These are phyloP conservation scores for Fusarium illudens DNA, from an alignment of 2,329 filamentous ascomycete genomes.

Conservation along the genomic window DNA sequence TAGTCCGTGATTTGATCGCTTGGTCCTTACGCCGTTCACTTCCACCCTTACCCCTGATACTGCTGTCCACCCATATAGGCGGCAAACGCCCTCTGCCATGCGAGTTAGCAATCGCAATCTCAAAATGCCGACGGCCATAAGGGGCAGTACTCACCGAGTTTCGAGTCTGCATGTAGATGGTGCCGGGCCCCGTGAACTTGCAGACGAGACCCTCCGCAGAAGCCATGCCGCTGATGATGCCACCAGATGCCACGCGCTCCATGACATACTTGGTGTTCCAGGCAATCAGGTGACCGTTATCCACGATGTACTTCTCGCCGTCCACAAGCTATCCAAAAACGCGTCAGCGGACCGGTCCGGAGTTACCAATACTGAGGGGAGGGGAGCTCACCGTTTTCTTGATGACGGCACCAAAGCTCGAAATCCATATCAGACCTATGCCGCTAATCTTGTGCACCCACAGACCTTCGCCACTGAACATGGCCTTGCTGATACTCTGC, in stretches of 20 bases:
- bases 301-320: conserved; percentile 88
- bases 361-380: background rate
- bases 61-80: conserved; percentile 61
- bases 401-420: conserved; percentile 94
- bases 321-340: conserved; percentile 56
- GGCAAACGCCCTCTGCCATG: conserved; percentile 58
- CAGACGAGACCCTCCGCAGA: conserved; percentile 91
- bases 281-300: conserved; percentile 92
- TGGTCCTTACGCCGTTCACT: background rate
- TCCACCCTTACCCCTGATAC: conserved; percentile 40
- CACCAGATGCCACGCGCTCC: conserved; percentile 88
- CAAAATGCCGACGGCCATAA: no score
- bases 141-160: conserved; percentile 69
- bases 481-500: conserved; percentile 86
- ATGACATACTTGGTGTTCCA: conserved; percentile 97
- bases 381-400: conserved; percentile 87
- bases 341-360: conserved; percentile 9
- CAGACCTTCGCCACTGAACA: conserved; percentile 92
- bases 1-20: background rate
- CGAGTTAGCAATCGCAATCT: conserved; percentile 13
- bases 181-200: conserved; percentile 91
- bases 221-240: conserved; percentile 86
- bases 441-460: conserved; percentile 90
- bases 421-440: conserved; percentile 84
- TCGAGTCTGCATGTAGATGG: conserved; percentile 90